Evolutionary conservation across 805 yeast genomes (phyloP), one percentile per base, ranked within the genome.

Genomic region (Metschnikowia similis): DNA sequence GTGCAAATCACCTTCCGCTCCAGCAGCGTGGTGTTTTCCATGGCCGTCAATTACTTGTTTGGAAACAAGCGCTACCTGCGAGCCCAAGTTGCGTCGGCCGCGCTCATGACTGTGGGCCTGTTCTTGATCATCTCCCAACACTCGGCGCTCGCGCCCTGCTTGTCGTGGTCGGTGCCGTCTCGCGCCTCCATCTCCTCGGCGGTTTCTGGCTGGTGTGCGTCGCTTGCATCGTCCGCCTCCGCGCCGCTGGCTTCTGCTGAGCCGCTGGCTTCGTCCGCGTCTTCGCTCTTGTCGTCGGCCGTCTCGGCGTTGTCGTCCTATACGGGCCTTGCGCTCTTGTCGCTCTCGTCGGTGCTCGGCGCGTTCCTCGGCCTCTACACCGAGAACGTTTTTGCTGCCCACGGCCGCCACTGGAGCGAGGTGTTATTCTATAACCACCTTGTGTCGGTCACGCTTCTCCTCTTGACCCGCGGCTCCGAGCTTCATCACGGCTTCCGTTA

Each of bases 391-490:
- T 77, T 70, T 56, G 62, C 62, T 11, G 56, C 55, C 17, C 80
- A 82, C 59, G 86, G 87, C 6, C 72, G 72, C 48, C 76, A 77
- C 47, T 85, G 91, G 91, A 69, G 76, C 48, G 90, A 85, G 56
- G 74, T 77, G 34, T 61, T 86, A 41, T 85, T 86, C 58, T 84
- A 80, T 63, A 72, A 79, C 13, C 87, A 83, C 58, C 59, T 78
- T 6, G 67, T 81, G 37, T 79, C 82, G 0, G 56, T 85, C 9
- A 85, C 87, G 0, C 59, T 83, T 9, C 80, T 84, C 51, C 16
- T 71, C 0, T 35, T 43, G 34, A 27, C 39, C 8, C 8, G 27
- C 6, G 27, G 16, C 8, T 8, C 26, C 14, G 40, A 35, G 7
- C 27, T 43, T 26, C 14, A 11, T 8, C 14, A 14, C 32, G 55